Evolutionary conservation across 345 rosid genomes (phyloP).

Genomic region (Erucastrum elatum): DNA sequence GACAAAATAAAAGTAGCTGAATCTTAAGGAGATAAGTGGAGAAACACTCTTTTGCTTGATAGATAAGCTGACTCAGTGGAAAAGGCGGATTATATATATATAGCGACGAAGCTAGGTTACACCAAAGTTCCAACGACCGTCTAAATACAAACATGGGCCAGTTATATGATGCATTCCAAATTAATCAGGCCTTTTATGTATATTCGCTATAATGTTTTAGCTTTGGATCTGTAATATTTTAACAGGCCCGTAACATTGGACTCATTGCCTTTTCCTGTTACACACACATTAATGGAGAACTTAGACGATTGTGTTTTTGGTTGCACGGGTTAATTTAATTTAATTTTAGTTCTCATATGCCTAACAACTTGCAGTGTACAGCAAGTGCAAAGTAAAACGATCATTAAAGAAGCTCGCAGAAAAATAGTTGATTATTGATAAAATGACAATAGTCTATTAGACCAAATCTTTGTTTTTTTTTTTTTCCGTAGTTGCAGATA

Average conservation of each 20-base stretch:
- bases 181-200: neutral
- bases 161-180: neutral
- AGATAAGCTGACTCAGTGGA: too few relatives aligned
- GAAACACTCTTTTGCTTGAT: too few relatives aligned
- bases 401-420: neutral
- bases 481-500: constrained; percentile 14
- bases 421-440: constrained; percentile 19
- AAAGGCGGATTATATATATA: too few relatives aligned
- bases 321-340: neutral
- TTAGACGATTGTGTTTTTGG: too few relatives aligned
- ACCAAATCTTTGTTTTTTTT: constrained; percentile 11
- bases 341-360: neutral
- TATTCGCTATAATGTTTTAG: neutral
- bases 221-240: neutral
- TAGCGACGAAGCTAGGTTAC: too few relatives aligned
- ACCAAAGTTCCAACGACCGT: too few relatives aligned
- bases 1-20: too few relatives aligned
- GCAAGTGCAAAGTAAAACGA: neutral
- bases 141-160: too few relatives aligned
- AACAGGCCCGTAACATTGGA: neutral
- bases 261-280: neutral
- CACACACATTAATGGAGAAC: neutral
- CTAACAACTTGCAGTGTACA: neutral
- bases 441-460: constrained; percentile 16
- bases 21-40: too few relatives aligned